These are phyloP conservation scores for Penicillium fimorum DNA, from an alignment of 495 filamentous ascomycete species.

Conservation along the genomic window DNA sequence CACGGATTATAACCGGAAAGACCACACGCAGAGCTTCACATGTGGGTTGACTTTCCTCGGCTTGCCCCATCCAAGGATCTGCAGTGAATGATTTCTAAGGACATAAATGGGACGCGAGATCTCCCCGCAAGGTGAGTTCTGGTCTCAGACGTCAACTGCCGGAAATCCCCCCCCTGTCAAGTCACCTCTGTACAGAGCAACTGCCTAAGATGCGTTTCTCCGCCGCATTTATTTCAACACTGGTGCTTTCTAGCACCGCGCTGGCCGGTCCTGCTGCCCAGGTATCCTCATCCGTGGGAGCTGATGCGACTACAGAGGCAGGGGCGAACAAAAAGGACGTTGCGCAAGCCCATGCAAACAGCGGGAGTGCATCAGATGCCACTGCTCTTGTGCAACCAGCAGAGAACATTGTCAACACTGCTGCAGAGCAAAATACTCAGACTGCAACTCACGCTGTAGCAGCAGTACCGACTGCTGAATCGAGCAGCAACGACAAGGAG, in stretches of 20 bases:
- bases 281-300: slow-evolving; percentile 19
- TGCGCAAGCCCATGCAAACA: slow-evolving; percentile 5
- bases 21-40: slow-evolving; percentile 24
- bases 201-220: slow-evolving; percentile 34
- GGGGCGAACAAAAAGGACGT: slow-evolving; percentile 8
- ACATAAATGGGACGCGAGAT: slow-evolving; percentile 24
- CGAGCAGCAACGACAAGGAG: no score
- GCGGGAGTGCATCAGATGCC: neutral
- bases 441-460: neutral
- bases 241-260: slow-evolving; percentile 32
- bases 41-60: slow-evolving; percentile 28
- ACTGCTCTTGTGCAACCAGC: slow-evolving; percentile 1
- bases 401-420: neutral
- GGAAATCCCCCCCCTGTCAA: slow-evolving; percentile 7
- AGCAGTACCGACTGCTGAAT: no score
- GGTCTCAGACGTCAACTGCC: slow-evolving; percentile 1
- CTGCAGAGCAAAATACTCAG: neutral
- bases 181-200: slow-evolving; percentile 13
- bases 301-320: slow-evolving; percentile 10
- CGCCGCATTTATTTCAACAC: slow-evolving; percentile 25
- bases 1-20: neutral
- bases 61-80: slow-evolving; percentile 14
- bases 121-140: slow-evolving; percentile 4
- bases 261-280: slow-evolving; percentile 26
- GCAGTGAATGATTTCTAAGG: slow-evolving; percentile 7